Evolutionary conservation across 192 early-diverging fungal genomes (phyloP).

Genomic region (Rhizophagus prolifer): DNA sequence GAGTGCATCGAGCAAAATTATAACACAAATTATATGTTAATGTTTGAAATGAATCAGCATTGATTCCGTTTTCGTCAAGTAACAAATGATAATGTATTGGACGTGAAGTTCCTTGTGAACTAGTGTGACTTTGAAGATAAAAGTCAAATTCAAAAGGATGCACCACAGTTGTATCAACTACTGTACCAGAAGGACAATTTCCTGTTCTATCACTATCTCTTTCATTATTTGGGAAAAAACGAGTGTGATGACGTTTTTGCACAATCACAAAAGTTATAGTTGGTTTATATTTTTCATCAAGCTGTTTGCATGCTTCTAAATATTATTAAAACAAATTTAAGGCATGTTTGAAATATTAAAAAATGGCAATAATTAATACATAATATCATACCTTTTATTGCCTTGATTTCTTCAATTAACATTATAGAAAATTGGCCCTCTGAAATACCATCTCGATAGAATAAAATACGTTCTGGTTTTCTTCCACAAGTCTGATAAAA

Average conservation of each 20-base stretch:
- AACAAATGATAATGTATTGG: background rate
- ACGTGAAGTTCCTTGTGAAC: background rate
- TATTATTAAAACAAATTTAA: too few relatives aligned
- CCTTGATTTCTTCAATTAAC: background rate
- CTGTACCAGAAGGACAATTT: background rate
- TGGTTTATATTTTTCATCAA: background rate
- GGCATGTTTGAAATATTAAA: too few relatives aligned
- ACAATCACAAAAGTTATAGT: background rate
- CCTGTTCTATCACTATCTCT: background rate
- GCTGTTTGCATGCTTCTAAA: background rate
- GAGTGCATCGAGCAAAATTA: constrained; percentile 79
- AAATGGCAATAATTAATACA: too few relatives aligned
- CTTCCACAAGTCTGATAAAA: background rate
- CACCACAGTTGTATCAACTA: background rate
- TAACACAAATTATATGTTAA: constrained; percentile 86
- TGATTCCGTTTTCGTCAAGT: background rate
- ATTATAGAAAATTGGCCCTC: background rate
- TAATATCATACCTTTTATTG: background rate
- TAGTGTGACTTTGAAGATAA: background rate
- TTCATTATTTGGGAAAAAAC: background rate
- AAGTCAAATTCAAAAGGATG: background rate
- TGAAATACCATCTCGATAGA: background rate
- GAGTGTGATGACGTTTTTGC: background rate
- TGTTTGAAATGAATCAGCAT: constrained; percentile 51
- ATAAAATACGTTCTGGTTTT: background rate